phyloP scores from a whole-genome alignment of 129 eudicot species.

The Ambrosia artemisiifolia region DNA sequence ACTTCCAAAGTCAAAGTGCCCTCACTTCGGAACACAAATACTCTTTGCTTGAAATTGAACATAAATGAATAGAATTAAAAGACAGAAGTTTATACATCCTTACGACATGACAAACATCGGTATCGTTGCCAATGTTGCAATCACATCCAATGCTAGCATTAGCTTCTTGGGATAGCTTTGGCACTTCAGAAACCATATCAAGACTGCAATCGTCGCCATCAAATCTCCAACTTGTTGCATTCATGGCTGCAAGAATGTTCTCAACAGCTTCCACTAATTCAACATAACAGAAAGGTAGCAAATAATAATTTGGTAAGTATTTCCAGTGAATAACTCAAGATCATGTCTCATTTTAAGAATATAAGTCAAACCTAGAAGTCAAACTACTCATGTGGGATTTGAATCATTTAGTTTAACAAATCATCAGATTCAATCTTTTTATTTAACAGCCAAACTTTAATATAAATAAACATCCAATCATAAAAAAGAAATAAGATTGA shows the following conservation, averaged over 20 bases:
- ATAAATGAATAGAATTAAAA: conserved; percentile 11
- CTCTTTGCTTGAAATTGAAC: background rate
- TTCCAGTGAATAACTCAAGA: background rate
- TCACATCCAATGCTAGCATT: conserved; percentile 58
- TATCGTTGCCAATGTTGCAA: conserved; percentile 51
- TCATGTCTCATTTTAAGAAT: background rate
- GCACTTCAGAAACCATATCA: conserved; percentile 44
- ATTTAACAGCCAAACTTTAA: too few relatives aligned
- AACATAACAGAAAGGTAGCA: background rate
- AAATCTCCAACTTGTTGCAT: conserved; percentile 70
- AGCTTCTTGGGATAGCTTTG: conserved; percentile 35
- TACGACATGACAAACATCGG: conserved; percentile 56
- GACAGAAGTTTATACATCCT: conserved; percentile 53
- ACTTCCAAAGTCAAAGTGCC: conserved; percentile 15
- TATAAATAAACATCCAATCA: too few relatives aligned
- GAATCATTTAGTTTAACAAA: conserved; percentile 16
- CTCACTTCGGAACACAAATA: background rate
- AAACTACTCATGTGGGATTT: conserved; percentile 17
- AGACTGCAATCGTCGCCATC: conserved; percentile 54
- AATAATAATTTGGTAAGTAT: background rate
- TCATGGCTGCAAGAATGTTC: conserved; percentile 58
- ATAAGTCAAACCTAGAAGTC: conserved; percentile 10
- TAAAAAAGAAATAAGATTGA: background rate
- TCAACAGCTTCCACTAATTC: conserved; percentile 56
- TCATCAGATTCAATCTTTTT: conserved; percentile 1